Evolutionary conservation across 345 rosid genomes (phyloP).

Genomic region (Mallotus nudiflorus): DNA sequence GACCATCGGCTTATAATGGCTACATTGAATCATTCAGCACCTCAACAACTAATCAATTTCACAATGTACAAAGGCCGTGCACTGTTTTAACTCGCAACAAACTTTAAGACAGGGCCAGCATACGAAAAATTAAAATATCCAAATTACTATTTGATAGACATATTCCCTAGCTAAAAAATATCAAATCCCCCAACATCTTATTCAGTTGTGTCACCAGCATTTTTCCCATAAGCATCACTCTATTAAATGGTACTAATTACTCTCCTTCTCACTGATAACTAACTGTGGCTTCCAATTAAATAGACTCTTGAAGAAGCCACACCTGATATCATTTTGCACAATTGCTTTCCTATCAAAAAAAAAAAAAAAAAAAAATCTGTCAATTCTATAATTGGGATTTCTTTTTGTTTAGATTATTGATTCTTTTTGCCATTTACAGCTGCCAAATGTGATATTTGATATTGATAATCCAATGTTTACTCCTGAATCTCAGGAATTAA

Average conservation of each 20-base stretch:
- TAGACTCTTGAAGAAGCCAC: not conserved
- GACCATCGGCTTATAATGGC: not conserved
- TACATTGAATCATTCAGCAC: not conserved
- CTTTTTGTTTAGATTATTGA: not conserved
- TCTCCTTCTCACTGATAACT: not conserved
- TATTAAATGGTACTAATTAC: not conserved
- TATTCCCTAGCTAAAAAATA: not conserved
- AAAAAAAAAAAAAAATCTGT: not conserved
- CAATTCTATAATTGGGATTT: not conserved
- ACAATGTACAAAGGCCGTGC: not conserved
- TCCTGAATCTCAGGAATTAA: slow-evolving; percentile 2
- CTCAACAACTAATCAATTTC: not conserved
- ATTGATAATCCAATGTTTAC: not conserved
- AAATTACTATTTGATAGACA: not conserved
- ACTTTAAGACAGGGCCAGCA: no score
- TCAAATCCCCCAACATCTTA: not conserved
- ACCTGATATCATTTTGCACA: not conserved
- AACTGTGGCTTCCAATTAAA: not conserved
- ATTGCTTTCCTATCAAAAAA: not conserved
- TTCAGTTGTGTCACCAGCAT: not conserved
- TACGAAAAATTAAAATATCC: not conserved
- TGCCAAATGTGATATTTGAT: slow-evolving; percentile 3
- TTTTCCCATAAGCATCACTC: not conserved
- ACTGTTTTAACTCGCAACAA: not conserved
- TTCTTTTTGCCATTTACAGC: not conserved